A percentile compares a stretch with the other conserved stretches of the same genome.
phyloP scores from a whole-genome alignment of 2,329 filamentous ascomycete species.

The Diaporthe humulicola region DNA sequence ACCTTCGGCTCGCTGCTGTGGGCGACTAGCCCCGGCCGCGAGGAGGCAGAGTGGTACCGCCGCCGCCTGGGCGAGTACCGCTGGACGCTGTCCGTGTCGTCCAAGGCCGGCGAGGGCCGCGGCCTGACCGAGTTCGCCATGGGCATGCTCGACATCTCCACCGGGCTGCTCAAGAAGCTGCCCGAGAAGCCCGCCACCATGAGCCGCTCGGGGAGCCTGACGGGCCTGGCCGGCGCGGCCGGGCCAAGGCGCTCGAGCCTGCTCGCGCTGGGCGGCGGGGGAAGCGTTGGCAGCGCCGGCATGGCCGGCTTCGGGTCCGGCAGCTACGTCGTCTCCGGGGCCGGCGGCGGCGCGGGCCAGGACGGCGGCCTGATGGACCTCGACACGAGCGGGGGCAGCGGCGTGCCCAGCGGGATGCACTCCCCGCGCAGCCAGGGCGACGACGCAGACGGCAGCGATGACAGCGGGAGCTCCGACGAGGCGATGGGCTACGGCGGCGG shows the following conservation, averaged over 20 bases:
- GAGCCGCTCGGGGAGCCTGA: conserved; percentile 65
- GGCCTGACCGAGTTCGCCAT: conserved; percentile 79
- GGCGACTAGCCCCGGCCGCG: conserved; percentile 87
- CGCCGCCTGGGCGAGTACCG: conserved; percentile 88
- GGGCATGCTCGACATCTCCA: conserved; percentile 81
- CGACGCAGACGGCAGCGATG: conserved; percentile 45
- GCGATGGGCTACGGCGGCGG: conserved; percentile 62
- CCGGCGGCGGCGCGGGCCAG: conserved; percentile 44
- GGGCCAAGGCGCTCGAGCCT: conserved; percentile 53
- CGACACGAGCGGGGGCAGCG: conserved; percentile 55
- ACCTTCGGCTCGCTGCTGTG: conserved; percentile 93
- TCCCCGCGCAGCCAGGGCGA: conserved; percentile 58
- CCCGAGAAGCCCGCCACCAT: conserved; percentile 78
- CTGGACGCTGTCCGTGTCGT: conserved; percentile 92
- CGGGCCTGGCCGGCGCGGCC: conserved; percentile 64
- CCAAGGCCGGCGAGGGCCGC: conserved; percentile 74
- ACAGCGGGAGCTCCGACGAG: conserved; percentile 67
- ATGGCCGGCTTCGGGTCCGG: conserved; percentile 21
- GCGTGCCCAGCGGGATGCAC: conserved; percentile 60
- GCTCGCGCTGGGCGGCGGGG: conserved; percentile 51
- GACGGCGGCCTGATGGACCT: conserved; percentile 49
- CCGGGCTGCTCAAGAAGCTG: conserved; percentile 75
- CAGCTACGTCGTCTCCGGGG: conserved; percentile 40
- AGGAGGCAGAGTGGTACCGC: conserved; percentile 95
- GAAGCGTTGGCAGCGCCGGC: conserved; percentile 39